phyloP scores from a whole-genome alignment of 345 rosid species.

The Pistacia atlantica region DNA sequence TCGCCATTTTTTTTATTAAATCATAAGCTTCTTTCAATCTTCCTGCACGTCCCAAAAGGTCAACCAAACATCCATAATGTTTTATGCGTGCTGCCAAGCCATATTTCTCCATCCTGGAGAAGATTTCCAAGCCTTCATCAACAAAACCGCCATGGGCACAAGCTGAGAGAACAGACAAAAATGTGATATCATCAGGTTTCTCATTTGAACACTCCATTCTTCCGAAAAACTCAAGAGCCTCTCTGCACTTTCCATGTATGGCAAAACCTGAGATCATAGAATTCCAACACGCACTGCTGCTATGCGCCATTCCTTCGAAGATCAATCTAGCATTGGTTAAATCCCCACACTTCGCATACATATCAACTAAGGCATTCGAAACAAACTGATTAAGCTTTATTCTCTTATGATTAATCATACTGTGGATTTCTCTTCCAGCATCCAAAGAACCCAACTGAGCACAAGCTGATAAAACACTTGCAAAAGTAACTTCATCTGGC shows the following conservation, averaged over 20 bases:
- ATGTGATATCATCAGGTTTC: constrained; percentile 63
- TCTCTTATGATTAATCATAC: constrained; percentile 35
- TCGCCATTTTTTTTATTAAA: constrained; percentile 59
- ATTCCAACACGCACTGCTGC: constrained; percentile 69
- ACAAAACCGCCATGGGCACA: constrained; percentile 73
- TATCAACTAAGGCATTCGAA: constrained; percentile 60
- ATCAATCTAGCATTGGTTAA: constrained; percentile 50
- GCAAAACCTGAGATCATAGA: constrained; percentile 73
- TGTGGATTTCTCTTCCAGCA: constrained; percentile 63
- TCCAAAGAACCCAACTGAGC: constrained; percentile 64
- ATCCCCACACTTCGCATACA: constrained; percentile 85
- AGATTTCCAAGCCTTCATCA: constrained; percentile 62
- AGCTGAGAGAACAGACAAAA: constrained; percentile 60
- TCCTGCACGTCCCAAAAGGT: constrained; percentile 74
- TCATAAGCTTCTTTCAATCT: constrained; percentile 63
- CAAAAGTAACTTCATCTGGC: constrained; percentile 65
- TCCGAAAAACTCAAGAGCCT: constrained; percentile 63
- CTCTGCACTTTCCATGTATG: constrained; percentile 51
- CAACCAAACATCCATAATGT: constrained; percentile 76
- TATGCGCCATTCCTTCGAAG: constrained; percentile 49
- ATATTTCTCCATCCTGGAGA: constrained; percentile 54
- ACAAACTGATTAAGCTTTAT: constrained; percentile 58
- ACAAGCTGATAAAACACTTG: constrained; percentile 72
- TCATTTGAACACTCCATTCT: constrained; percentile 51
- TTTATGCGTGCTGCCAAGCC: constrained; percentile 46